These are phyloP conservation scores for Chloranthus sessilifolius DNA, from an alignment of 164 flowering plant genomes.

Conservation along the genomic window DNA sequence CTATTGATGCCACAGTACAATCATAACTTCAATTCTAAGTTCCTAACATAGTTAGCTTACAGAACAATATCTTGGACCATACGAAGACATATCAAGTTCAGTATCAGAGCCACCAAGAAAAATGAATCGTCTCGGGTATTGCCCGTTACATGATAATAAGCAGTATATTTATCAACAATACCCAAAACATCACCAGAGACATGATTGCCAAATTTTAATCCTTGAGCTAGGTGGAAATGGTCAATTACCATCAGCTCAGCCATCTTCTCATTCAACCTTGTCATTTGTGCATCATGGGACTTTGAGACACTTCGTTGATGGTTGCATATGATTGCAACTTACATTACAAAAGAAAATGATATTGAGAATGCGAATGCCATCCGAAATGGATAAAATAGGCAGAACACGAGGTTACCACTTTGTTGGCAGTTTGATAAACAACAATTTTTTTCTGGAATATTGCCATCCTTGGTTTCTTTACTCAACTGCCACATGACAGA, in stretches of 20 bases:
- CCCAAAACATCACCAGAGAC: no score
- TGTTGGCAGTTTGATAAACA: conserved; percentile 82
- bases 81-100: no score
- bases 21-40: no score
- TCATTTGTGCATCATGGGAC: conserved; percentile 74
- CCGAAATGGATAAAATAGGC: background rate
- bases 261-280: conserved; percentile 62
- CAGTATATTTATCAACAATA: no score
- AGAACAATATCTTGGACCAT: no score
- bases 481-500: conserved; percentile 47
- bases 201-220: no score
- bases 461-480: conserved; percentile 57
- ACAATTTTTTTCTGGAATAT: conserved; percentile 58
- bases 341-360: conserved; percentile 14
- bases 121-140: no score
- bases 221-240: no score
- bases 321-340: conserved; percentile 99
- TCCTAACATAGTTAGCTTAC: no score
- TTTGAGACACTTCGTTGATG: conserved; percentile 94
- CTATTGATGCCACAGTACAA: no score
- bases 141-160: no score
- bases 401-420: conserved; percentile 46
- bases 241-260: conserved; percentile 65
- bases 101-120: no score
- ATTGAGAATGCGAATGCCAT: background rate